Evolutionary conservation across 805 yeast genomes (phyloP).

Genomic region (Torulaspora quercuum): DNA sequence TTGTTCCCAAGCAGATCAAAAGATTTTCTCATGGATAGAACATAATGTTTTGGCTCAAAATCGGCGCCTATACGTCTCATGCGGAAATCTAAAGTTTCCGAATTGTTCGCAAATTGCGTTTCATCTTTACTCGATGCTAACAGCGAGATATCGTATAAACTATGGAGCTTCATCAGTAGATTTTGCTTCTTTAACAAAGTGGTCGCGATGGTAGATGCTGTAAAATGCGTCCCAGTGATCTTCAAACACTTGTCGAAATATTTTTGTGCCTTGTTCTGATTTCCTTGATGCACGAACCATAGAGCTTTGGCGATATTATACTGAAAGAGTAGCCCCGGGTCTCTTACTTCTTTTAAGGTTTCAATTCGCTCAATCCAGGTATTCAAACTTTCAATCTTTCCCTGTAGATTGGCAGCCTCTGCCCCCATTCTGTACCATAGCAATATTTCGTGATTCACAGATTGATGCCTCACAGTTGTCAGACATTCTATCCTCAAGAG

Average conservation of each 20-base stretch:
- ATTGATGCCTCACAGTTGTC: conserved; percentile 38
- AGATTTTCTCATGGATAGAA: conserved; percentile 58
- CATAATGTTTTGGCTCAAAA: conserved; percentile 56
- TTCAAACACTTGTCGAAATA: conserved; percentile 51
- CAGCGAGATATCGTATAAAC: conserved; percentile 54
- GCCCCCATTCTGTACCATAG: conserved; percentile 68
- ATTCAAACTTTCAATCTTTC: conserved; percentile 47
- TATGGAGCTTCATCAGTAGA: conserved; percentile 53
- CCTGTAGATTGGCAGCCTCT: conserved; percentile 68
- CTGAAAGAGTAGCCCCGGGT: conserved; percentile 52
- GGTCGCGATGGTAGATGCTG: conserved; percentile 44
- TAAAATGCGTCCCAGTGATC: conserved; percentile 59
- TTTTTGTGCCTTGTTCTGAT: conserved; percentile 36
- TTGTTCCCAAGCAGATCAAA: conserved; percentile 36
- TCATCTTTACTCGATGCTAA: conserved; percentile 30
- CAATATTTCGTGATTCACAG: conserved; percentile 28
- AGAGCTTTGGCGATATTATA: conserved; percentile 66
- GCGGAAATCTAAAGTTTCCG: conserved; percentile 26
- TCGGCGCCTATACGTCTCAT: conserved; percentile 44
- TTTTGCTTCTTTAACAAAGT: conserved; percentile 51
- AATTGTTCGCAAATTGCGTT: conserved; percentile 16
- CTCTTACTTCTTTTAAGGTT: conserved; percentile 41
- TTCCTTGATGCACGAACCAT: conserved; percentile 39
- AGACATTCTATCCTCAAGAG: conserved; percentile 46
- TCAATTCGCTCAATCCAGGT: conserved; percentile 61